Conservation (phyloP, 306 rosid species). For the Morella rubra region DNA sequence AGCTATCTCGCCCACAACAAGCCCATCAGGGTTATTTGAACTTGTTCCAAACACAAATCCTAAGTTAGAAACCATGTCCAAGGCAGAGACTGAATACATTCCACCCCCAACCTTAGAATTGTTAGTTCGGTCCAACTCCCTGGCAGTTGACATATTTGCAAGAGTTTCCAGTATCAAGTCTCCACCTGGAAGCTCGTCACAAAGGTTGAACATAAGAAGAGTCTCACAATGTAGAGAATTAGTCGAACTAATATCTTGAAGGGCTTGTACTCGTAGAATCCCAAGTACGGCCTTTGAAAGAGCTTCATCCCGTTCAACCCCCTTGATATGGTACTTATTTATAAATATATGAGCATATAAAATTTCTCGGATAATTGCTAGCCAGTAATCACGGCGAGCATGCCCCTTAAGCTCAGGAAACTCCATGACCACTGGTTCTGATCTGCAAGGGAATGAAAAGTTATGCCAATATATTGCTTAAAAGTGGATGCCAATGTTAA, state of each 20-base stretch:
- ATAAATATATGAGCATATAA: slow-evolving; percentile 77
- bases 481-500: neutral
- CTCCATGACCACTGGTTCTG: slow-evolving; percentile 82
- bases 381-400: slow-evolving; percentile 95
- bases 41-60: slow-evolving; percentile 76
- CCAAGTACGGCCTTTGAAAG: slow-evolving; percentile 95
- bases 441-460: slow-evolving; percentile 54
- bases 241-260: slow-evolving; percentile 62
- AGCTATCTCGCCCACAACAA: slow-evolving; percentile 86
- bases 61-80: slow-evolving; percentile 71
- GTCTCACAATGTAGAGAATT: slow-evolving; percentile 47
- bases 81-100: slow-evolving; percentile 76
- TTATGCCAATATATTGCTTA: slow-evolving; percentile 24
- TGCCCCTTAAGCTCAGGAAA: slow-evolving; percentile 99
- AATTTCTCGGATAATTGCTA: slow-evolving; percentile 82
- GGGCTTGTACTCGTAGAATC: slow-evolving; percentile 79
- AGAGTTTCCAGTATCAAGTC: slow-evolving; percentile 92
- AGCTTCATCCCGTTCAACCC: slow-evolving; percentile 72
- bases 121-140: slow-evolving; percentile 44
- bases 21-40: slow-evolving; percentile 52
- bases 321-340: slow-evolving; percentile 54
- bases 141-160: slow-evolving; percentile 56
- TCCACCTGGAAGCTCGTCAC: slow-evolving; percentile 97
- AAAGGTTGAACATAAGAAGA: slow-evolving; percentile 87
- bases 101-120: slow-evolving; percentile 48